A percentile compares a stretch with the other conserved stretches of the same genome.
phyloP scores from a whole-genome alignment of 2,329 filamentous ascomycete genomes.

The Aspergillus fischeri region DNA sequence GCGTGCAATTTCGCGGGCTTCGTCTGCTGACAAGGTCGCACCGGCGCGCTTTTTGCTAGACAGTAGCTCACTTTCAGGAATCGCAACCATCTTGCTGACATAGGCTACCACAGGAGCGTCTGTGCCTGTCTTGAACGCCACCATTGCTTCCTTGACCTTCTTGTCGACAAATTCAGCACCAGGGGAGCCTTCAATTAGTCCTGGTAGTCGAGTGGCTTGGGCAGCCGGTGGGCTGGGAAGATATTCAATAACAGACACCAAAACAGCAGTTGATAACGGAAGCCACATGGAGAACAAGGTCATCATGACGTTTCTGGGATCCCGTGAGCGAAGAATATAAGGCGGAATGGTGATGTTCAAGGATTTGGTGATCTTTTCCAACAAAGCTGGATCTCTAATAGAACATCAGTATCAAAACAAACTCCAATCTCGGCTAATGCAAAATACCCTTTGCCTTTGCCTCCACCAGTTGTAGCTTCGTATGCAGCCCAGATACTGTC shows the following conservation, averaged over 20 bases:
- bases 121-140: conserved; percentile 66
- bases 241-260: conserved; percentile 92
- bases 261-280: conserved; percentile 82
- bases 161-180: conserved; percentile 67
- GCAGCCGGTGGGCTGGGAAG: conserved; percentile 78
- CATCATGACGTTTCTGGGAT: conserved; percentile 77
- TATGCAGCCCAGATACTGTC: conserved; percentile 97
- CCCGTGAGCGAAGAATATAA: conserved; percentile 79
- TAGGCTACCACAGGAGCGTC: conserved; percentile 84
- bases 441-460: conserved; percentile 72
- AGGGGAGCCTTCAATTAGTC: conserved; percentile 73
- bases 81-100: conserved; percentile 96
- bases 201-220: conserved; percentile 74
- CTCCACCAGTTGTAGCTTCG: conserved; percentile 78
- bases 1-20: conserved; percentile 80
- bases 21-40: conserved; percentile 73
- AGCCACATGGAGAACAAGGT: conserved; percentile 87
- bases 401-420: conserved; percentile 29
- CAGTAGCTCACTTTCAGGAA: conserved; percentile 87
- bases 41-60: conserved; percentile 72
- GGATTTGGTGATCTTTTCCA: conserved; percentile 95
- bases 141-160: conserved; percentile 72
- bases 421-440: conserved; percentile 13
- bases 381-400: conserved; percentile 65
- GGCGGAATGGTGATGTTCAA: conserved; percentile 76